A percentile compares a stretch with the other conserved stretches of the same genome.
These are phyloP conservation scores for Mesembryanthemum crystallinum DNA, from an alignment of 148 eudicot genomes.

Conservation along the genomic window DNA sequence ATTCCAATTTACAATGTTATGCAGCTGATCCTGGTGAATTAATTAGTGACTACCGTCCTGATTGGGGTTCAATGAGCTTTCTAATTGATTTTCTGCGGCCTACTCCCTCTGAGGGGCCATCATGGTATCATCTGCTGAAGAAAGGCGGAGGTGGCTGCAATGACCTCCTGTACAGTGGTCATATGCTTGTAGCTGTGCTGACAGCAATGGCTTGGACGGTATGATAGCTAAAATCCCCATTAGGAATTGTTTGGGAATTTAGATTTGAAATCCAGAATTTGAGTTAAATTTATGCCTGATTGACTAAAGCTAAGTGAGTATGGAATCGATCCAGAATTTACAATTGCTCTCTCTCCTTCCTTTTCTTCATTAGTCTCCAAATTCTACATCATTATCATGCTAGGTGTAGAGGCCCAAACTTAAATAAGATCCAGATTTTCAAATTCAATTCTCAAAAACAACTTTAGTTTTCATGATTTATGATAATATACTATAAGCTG, in stretches of 20 bases:
- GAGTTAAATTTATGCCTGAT: too few species aligned
- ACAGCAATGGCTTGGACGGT: slow-evolving; percentile 99
- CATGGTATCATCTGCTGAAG: slow-evolving; percentile 80
- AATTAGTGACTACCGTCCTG: slow-evolving; percentile 61
- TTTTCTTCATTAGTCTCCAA: too few species aligned
- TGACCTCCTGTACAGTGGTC: slow-evolving; percentile 95
- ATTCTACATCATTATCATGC: too few species aligned
- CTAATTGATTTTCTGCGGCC: slow-evolving; percentile 82
- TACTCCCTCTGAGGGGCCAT: slow-evolving; percentile 52
- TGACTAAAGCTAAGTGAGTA: too few species aligned
- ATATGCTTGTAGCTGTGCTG: slow-evolving; percentile 91
- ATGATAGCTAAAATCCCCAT: slow-evolving; percentile 17
- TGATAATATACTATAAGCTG: background rate
- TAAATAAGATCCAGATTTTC: too few species aligned
- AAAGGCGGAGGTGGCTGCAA: slow-evolving; percentile 98
- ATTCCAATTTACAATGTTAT: slow-evolving; percentile 17
- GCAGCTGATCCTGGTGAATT: slow-evolving; percentile 53
- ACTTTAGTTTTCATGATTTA: background rate
- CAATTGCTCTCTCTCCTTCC: too few species aligned
- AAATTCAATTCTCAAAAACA: too few species aligned
- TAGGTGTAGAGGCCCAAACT: too few species aligned
- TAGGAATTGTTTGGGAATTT: too few species aligned
- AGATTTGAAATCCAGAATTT: too few species aligned
- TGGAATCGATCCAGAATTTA: too few species aligned
- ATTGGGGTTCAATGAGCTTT: slow-evolving; percentile 93